Percentiles rank a stretch among this genome's conserved stretches.
These are phyloP conservation scores for Batkoa obscura DNA, from an alignment of 371 early-diverging fungal genomes.

Conservation along the genomic window DNA sequence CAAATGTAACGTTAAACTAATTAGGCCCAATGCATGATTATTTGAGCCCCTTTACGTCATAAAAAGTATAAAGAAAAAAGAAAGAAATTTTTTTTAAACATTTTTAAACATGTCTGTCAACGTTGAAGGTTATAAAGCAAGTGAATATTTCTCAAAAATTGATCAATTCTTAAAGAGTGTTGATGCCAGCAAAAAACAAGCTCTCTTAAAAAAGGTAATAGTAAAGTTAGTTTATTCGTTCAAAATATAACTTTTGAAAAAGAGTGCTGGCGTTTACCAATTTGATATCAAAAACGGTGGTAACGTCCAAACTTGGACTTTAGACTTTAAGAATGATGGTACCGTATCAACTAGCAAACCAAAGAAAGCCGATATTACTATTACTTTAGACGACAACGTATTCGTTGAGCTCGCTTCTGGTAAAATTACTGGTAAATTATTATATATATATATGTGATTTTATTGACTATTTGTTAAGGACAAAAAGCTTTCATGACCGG, in stretches of 20 bases:
- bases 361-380: not conserved
- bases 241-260: too few relatives aligned
- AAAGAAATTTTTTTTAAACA: too few relatives aligned
- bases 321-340: not conserved
- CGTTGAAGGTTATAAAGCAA: not conserved
- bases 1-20: too few relatives aligned
- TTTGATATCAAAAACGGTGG: not conserved
- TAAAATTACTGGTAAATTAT: not conserved
- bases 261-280: not conserved
- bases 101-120: not conserved
- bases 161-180: not conserved
- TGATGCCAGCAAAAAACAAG: not conserved
- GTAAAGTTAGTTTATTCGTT: too few relatives aligned
- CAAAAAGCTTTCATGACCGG: slow-evolving; percentile 70
- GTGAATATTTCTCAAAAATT: not conserved
- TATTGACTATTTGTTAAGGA: slow-evolving; percentile 9
- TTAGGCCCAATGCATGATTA: too few relatives aligned
- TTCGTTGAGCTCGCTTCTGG: not conserved
- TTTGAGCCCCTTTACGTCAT: too few relatives aligned
- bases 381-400: not conserved
- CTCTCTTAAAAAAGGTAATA: not conserved
- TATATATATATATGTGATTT: not conserved
- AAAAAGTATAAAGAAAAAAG: too few relatives aligned
- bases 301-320: not conserved
- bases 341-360: not conserved